phyloP scores from a whole-genome alignment of 2,329 filamentous ascomycete species.

The Claviceps spartinae region DNA sequence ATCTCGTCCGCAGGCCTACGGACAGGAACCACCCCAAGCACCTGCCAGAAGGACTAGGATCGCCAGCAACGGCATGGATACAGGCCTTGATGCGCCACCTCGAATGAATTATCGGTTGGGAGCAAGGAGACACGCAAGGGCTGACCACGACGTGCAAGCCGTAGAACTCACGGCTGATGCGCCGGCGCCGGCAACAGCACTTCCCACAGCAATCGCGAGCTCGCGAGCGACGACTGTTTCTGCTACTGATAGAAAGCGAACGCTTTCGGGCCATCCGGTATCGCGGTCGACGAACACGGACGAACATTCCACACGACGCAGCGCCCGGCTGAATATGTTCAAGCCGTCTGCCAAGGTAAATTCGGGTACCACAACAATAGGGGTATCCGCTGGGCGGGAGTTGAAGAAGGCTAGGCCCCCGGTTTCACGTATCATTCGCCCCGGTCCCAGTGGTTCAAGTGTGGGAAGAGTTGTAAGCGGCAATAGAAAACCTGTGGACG shows the following conservation, averaged over 20 bases:
- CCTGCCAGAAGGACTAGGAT: constrained; percentile 40
- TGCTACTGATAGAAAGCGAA: constrained; percentile 65
- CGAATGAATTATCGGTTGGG: constrained; percentile 47
- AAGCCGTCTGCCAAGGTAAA: constrained; percentile 56
- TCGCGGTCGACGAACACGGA: constrained; percentile 37
- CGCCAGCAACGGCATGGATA: constrained; percentile 38
- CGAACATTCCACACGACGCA: constrained; percentile 51
- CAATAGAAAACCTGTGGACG: constrained; percentile 62
- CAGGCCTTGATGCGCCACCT: constrained; percentile 45
- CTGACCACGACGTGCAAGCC: constrained; percentile 17
- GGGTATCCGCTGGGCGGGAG: constrained; percentile 50
- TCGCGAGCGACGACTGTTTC: constrained; percentile 23
- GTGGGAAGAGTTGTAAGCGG: constrained; percentile 83
- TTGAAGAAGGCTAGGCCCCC: constrained; percentile 74
- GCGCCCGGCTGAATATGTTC: constrained; percentile 56
- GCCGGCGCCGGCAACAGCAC: constrained; percentile 19
- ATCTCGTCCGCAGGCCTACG: constrained; percentile 12
- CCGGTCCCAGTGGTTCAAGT: constrained; percentile 51
- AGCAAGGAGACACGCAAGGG: constrained; percentile 26
- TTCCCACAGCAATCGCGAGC: constrained; percentile 22
- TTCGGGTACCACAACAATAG: constrained; percentile 40
- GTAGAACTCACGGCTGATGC: constrained; percentile 30
- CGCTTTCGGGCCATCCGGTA: constrained; percentile 71
- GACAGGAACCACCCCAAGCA: constrained; percentile 36
- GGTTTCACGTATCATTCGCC: constrained; percentile 49